Evolutionary conservation across 805 yeast genomes (phyloP), one percentile per base, ranked within the genome.

Genomic region (Metschnikowia lochheadii): DNA sequence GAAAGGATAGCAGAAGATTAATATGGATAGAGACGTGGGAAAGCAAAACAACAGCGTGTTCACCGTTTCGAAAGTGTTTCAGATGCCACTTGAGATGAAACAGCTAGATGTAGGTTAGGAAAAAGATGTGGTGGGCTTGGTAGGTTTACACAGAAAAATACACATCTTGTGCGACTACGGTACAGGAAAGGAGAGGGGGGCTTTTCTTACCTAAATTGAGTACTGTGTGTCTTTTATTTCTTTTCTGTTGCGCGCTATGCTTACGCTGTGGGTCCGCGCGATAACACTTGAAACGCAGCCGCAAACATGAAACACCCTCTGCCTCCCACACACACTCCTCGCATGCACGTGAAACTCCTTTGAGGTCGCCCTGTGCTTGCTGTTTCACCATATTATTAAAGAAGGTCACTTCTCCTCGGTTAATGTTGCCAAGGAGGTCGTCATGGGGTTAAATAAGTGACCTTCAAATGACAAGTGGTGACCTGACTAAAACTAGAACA

Each of bases 161-260:
- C 36, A 33, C 37, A 23, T 44, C 46, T 21, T 15, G 46, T 23
- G 46, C 46, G 46, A 44, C 46, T 17, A 23, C 10, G 21, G 23
- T 44, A 44, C 46, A 44, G 46, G 46, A 44, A 36, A 44, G 40
- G 46, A 21, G 46, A 36, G 46, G 40, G 39, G 39, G 33, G 40
- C 17, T 36, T 44, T 36, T 44, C 45, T 33, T 42, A 32, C 45
- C 45, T 42, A 34, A 33, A 21, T 21, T 34, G 20, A 15, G 40
- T 15, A 23, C 17, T 7, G 46, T 7, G 46, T 21, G 31, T 33
- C 38, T 21, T 35, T 43, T 18, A 21, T 43, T 44, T 44, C 40
- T 35, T 36, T 44, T 23, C 33, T 35, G 17, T 23, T 15, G 21
- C 46, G 36, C 38, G 45, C 40, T 20, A 20, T 18, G 20, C 40